Conservation (phyloP, 1,139 yeast species). For the Citeromyces hawaiiensis region DNA sequence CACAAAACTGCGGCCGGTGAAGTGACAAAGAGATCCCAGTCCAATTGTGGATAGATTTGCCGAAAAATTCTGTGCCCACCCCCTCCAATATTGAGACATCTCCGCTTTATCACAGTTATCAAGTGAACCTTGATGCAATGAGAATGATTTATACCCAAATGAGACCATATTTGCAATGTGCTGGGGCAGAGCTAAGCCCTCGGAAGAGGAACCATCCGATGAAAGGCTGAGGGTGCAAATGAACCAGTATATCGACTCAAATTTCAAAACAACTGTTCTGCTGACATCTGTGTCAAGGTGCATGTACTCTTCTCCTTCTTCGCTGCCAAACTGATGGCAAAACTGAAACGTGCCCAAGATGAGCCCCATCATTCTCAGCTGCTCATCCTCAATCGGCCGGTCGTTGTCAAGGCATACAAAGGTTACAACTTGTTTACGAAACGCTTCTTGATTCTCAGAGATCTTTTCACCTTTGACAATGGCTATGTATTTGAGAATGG, state of each 20-base stretch:
- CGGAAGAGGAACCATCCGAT: not conserved
- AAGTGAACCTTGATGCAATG: not conserved
- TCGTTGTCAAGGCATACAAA: not conserved
- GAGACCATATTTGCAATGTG: not conserved
- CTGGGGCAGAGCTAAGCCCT: not conserved
- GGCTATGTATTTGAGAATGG: not conserved
- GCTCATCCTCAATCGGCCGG: not conserved
- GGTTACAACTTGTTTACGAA: not conserved
- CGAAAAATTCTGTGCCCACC: not conserved
- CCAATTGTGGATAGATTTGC: not conserved
- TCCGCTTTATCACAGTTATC: not conserved
- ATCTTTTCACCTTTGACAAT: not conserved
- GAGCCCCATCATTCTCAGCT: not conserved
- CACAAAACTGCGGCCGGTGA: not conserved
- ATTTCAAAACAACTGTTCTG: not conserved
- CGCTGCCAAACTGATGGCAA: not conserved
- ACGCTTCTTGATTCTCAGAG: not conserved
- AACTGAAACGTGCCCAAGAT: not conserved
- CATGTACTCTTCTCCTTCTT: not conserved
- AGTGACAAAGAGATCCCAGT: not conserved
- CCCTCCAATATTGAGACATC: not conserved
- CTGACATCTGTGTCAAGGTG: not conserved
- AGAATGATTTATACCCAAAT: not conserved
- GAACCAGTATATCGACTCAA: not conserved
- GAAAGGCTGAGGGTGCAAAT: not conserved